phyloP scores from a whole-genome alignment of 352 stramenopile genomes.

The Pythium vanterpoolii region DNA sequence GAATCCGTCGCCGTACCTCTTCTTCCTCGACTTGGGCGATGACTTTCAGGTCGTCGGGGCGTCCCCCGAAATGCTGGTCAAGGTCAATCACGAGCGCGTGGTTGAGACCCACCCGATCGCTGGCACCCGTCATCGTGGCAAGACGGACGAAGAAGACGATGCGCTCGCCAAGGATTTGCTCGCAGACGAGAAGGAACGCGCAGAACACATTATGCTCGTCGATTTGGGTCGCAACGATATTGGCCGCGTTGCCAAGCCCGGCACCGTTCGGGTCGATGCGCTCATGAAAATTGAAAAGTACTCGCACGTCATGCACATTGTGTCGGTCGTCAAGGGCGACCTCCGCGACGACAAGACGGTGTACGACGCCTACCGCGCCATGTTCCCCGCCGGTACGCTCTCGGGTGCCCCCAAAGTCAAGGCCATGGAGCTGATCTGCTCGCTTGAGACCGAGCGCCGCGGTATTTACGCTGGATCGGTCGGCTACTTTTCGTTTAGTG shows the following conservation, averaged over 20 bases:
- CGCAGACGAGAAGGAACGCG: constrained; percentile 85
- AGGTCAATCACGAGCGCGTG: constrained; percentile 79
- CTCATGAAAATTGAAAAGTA: constrained; percentile 92
- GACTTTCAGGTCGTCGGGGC: constrained; percentile 87
- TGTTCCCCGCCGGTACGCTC: constrained; percentile 86
- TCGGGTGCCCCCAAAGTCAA: constrained; percentile 88
- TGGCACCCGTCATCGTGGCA: constrained; percentile 81
- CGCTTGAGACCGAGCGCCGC: constrained; percentile 75
- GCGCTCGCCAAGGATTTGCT: constrained; percentile 77
- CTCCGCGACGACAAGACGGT: constrained; percentile 77
- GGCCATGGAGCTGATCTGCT: constrained; percentile 88
- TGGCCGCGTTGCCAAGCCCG: constrained; percentile 78
- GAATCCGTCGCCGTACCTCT: constrained; percentile 91
- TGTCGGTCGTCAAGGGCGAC: constrained; percentile 85
- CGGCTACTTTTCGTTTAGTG: constrained; percentile 86
- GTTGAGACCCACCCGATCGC: constrained; percentile 90
- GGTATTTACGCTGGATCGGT: constrained; percentile 86
- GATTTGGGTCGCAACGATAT: constrained; percentile 90
- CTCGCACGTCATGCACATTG: constrained; percentile 92
- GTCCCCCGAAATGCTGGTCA: constrained; percentile 88
- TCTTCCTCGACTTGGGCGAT: constrained; percentile 80
- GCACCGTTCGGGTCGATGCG: constrained; percentile 75
- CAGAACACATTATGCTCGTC: constrained; percentile 92
- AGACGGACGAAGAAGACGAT: constrained; percentile 83
- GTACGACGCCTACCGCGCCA: constrained; percentile 87